Base-by-base conservation (phyloP, 2,329 filamentous ascomycete genomes). In the Ascochyta pisi region DNA sequence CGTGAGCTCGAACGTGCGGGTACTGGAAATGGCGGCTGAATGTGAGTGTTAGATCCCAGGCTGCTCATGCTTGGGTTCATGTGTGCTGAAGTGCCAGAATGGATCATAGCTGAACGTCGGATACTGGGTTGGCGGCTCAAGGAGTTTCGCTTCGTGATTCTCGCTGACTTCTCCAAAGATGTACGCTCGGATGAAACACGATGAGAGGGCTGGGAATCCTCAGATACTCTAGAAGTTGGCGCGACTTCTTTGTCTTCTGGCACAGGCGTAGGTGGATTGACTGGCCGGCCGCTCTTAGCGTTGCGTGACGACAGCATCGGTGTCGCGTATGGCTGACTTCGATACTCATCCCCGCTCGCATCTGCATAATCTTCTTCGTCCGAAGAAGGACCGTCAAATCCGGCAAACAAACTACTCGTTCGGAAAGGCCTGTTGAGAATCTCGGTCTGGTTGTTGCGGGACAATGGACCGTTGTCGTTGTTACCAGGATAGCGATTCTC, bases 1-100 rank as follows among this genome's bases (percentile, higher is more conserved):
- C 92, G 86, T 6, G 93, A 99, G 76, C 94, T 98, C 27, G 91
- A 90, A 53, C 95, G 84, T 3, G 88, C 89, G 0, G 95, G 95
- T 6, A 99, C 96, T 0, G 95, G 93, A 79, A 96, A 97, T 0
- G 95, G 95, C 26, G 95, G 93, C 48, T 77, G 15, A 74, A 68
- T 23, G 68, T 75, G 74, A 48, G 74, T 77, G 33, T 74, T 76
- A 10, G 73, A 73, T 12, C 63, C 80, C 78, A 50, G 79, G 57
- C 86, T 91, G 45, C 80, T 82, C 49, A 86, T 76, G 71, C 83
- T 91, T 43, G 89, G 87, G 68, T 86, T 92, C 42, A 82, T 83
- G 62, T 94, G 90, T 10, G 86, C 87, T 24, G 84, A 85, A 48
- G 91, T 88, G 16, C 91, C 89, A 69, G 83, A 94, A 60, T 92